A percentile compares a stretch with the other conserved stretches of the same genome.
phyloP scores from a whole-genome alignment of 1,284 basidiomycete species.

The Microbotryum saponariae region DNA sequence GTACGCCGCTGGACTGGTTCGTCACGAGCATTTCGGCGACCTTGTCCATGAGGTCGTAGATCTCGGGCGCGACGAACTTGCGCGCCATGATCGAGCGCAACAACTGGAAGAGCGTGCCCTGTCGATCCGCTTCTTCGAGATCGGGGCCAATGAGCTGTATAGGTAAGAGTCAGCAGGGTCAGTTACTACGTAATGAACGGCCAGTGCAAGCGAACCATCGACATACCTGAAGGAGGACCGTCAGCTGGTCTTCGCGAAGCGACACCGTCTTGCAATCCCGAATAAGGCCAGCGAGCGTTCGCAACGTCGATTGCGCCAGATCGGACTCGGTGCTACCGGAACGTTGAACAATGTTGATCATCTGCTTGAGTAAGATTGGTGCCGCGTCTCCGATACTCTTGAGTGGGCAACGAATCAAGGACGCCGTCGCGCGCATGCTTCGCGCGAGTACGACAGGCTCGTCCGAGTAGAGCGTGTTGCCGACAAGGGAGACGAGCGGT shows the following conservation, averaged over 20 bases:
- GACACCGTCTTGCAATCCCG: conserved; percentile 73
- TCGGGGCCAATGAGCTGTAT: conserved; percentile 79
- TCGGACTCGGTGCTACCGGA: conserved; percentile 85
- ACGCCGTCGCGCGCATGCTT: conserved; percentile 71
- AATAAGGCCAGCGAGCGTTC: conserved; percentile 74
- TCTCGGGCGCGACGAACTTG: conserved; percentile 87
- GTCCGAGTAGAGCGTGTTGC: conserved; percentile 84
- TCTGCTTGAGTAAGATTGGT: conserved; percentile 77
- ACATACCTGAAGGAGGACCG: conserved; percentile 52
- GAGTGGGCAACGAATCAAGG: conserved; percentile 77
- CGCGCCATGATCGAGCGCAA: conserved; percentile 86
- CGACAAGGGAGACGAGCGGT: conserved; percentile 76
- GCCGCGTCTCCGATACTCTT: conserved; percentile 67
- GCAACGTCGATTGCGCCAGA: conserved; percentile 78
- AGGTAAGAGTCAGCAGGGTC: no score
- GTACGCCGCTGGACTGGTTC: conserved; percentile 80
- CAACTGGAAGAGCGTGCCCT: conserved; percentile 78
- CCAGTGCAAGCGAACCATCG: neutral
- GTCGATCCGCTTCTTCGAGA: conserved; percentile 85
- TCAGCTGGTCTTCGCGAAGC: conserved; percentile 80
- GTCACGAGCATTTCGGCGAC: conserved; percentile 93
- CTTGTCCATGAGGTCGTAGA: conserved; percentile 95
- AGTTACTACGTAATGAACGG: neutral
- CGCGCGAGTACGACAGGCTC: conserved; percentile 69
- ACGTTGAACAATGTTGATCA: conserved; percentile 73